These are phyloP conservation scores for Puccinia horiana DNA, from an alignment of 1,284 basidiomycete genomes.

Conservation along the genomic window DNA sequence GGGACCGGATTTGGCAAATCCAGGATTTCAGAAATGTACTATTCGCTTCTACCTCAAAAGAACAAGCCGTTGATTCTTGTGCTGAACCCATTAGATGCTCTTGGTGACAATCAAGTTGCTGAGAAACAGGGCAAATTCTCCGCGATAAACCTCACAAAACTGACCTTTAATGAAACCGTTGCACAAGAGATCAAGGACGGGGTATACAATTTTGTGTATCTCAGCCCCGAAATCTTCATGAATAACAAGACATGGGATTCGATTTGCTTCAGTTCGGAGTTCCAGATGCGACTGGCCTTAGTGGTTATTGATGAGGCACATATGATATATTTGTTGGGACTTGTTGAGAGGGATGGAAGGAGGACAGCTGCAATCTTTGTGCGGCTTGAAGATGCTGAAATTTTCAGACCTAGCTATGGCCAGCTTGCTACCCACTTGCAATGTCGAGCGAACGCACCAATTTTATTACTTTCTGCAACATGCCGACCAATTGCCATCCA, in stretches of 20 bases:
- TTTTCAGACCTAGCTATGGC: too few species aligned
- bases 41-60: background rate
- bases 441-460: too few species aligned
- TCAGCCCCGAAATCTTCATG: constrained; percentile 2
- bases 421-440: too few species aligned
- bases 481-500: too few species aligned
- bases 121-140: background rate
- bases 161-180: background rate
- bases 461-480: too few species aligned
- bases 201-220: background rate
- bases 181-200: background rate
- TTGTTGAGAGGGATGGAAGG: constrained; percentile 7
- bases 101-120: constrained; percentile 4
- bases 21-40: background rate
- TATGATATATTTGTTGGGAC: background rate
- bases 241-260: background rate
- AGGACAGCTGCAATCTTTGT: too few species aligned
- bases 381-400: too few species aligned
- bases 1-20: constrained; percentile 22
- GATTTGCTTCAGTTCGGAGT: background rate
- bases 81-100: background rate
- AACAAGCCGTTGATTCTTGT: background rate
- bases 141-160: background rate
- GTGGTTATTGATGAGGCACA: constrained; percentile 8
- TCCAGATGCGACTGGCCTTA: background rate